phyloP scores from a whole-genome alignment of 371 early-diverging fungal species.

The Apophysomyces sp. region DNA sequence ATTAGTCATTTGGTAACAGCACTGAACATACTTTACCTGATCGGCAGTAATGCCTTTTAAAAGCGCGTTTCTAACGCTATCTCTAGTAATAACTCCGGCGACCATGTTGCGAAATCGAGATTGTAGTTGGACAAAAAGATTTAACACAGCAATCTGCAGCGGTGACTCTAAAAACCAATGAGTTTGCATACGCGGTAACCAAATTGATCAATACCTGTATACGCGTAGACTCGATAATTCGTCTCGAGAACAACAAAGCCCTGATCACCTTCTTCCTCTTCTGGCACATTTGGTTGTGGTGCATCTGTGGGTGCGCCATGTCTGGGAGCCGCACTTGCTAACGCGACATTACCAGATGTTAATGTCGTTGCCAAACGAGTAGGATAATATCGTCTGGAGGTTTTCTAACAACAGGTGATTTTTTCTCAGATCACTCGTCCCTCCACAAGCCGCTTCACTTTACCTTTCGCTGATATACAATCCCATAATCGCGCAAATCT shows the following conservation, averaged over 20 bases:
- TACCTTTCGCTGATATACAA: slow-evolving; percentile 87
- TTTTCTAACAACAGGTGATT: slow-evolving; percentile 38
- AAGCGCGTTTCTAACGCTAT: slow-evolving; percentile 89
- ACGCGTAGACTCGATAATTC: slow-evolving; percentile 94
- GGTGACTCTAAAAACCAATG: slow-evolving; percentile 66
- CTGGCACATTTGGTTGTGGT: slow-evolving; percentile 12
- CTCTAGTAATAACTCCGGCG: slow-evolving; percentile 89
- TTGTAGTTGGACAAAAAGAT: slow-evolving; percentile 86
- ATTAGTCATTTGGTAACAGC: background rate
- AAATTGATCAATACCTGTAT: slow-evolving; percentile 64
- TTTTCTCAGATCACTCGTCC: background rate
- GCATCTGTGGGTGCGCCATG: slow-evolving; percentile 16
- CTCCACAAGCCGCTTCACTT: background rate
- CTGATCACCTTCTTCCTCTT: slow-evolving; percentile 53
- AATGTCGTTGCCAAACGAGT: slow-evolving; percentile 90
- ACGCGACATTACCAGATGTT: slow-evolving; percentile 74
- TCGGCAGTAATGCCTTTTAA: slow-evolving; percentile 95
- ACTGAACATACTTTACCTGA: slow-evolving; percentile 59
- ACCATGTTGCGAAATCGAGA: slow-evolving; percentile 95
- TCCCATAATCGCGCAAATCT: slow-evolving; percentile 88
- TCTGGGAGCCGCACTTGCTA: slow-evolving; percentile 15
- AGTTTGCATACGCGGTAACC: background rate
- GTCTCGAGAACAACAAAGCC: slow-evolving; percentile 90
- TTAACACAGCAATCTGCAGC: slow-evolving; percentile 96
- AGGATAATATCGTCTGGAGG: slow-evolving; percentile 83